A percentile compares a stretch with the other conserved stretches of the same genome.
Conservation (phyloP, 2,329 filamentous ascomycete genomes). For the Hypoxylon sp. region DNA sequence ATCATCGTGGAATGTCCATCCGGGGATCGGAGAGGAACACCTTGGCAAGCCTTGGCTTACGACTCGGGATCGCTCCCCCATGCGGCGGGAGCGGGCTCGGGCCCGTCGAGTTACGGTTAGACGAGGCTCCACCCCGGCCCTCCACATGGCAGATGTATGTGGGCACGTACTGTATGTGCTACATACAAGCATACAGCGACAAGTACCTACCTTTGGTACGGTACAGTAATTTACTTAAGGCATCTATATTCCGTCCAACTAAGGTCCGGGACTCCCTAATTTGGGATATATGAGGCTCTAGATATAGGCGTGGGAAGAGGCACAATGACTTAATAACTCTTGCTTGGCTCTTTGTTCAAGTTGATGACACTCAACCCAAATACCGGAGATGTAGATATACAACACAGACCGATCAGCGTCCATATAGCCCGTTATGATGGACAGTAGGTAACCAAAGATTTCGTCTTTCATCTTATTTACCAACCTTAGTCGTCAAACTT, state of each 20-base stretch:
- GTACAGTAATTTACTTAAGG: constrained; percentile 8
- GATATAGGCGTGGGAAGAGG: constrained; percentile 11
- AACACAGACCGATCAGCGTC: constrained; percentile 12
- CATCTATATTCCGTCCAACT: constrained; percentile 37
- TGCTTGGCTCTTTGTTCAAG: constrained; percentile 4
- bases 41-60: not conserved
- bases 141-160: constrained; percentile 37
- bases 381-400: not conserved
- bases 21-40: constrained; percentile 19
- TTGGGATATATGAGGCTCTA: constrained; percentile 28
- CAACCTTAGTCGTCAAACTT: constrained; percentile 19
- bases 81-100: constrained; percentile 5
- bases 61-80: constrained; percentile 16
- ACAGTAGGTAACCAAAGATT: not conserved
- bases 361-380: not conserved
- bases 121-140: constrained; percentile 15
- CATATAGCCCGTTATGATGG: constrained; percentile 8
- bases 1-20: constrained; percentile 6
- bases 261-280: constrained; percentile 31
- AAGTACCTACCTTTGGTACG: constrained; percentile 8
- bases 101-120: not conserved
- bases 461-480: constrained; percentile 17
- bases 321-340: constrained; percentile 21
- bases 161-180: constrained; percentile 30
- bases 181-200: constrained; percentile 30